These are phyloP conservation scores for Pinus taeda DNA, from an alignment of 75 land plant genomes.

Conservation along the genomic window DNA sequence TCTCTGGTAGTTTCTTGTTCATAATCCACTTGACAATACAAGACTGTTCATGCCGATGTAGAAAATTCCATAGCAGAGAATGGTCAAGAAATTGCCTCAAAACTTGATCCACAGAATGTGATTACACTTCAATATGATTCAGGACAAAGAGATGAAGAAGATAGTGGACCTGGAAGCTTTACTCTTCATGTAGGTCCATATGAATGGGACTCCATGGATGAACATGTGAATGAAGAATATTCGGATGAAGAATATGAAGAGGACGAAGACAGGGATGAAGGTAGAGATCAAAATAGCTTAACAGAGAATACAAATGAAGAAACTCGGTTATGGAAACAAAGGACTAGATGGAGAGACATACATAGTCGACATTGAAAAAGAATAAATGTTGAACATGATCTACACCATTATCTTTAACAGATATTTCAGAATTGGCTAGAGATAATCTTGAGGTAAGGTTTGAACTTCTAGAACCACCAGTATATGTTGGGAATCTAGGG, in stretches of 20 bases:
- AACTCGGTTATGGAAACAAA: conserved; percentile 5
- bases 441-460: not conserved
- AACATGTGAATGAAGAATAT: conserved; percentile 23
- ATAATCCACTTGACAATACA: not conserved
- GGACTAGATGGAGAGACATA: conserved; percentile 10
- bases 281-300: conserved; percentile 5
- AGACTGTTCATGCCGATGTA: not conserved
- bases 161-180: conserved; percentile 56
- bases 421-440: conserved; percentile 27
- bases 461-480: conserved; percentile 6
- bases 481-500: conserved; percentile 40
- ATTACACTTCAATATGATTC: not conserved
- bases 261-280: conserved; percentile 8
- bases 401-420: conserved; percentile 16
- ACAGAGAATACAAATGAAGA: conserved; percentile 6
- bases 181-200: conserved; percentile 41
- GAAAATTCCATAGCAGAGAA: not conserved
- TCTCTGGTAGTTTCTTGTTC: not conserved
- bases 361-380: conserved; percentile 1
- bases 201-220: conserved; percentile 57
- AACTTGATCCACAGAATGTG: not conserved
- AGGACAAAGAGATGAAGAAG: conserved; percentile 25
- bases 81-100: not conserved
- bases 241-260: conserved; percentile 54
- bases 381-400: conserved; percentile 14